Conservation (phyloP, 805 yeast genomes). For the Isabelozyma heimii region DNA sequence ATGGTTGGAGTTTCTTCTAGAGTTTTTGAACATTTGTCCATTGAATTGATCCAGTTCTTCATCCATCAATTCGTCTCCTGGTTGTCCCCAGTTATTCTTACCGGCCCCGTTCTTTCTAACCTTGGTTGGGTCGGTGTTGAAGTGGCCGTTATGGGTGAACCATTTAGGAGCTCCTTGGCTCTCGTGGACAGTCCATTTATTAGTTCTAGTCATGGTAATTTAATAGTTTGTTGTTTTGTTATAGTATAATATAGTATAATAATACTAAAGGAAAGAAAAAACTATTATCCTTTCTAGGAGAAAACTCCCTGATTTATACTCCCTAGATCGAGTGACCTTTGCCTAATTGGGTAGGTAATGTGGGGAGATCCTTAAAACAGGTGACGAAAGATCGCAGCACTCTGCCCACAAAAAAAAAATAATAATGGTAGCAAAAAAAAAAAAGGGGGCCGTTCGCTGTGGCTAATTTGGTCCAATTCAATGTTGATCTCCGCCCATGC, state of each 20-base stretch:
- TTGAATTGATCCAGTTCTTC: constrained; percentile 42
- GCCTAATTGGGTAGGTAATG: neutral
- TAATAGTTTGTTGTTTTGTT: neutral
- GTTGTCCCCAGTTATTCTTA: constrained; percentile 81
- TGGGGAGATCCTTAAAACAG: neutral
- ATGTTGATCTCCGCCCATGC: too few species aligned
- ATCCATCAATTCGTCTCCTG: constrained; percentile 72
- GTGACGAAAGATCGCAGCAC: neutral
- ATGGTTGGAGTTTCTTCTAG: constrained; percentile 42
- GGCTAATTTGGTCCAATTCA: too few species aligned
- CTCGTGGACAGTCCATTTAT: constrained; percentile 73
- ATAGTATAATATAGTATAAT: neutral
- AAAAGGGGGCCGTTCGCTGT: too few species aligned
- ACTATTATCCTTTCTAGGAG: neutral
- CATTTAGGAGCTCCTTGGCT: constrained; percentile 55
- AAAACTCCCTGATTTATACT: neutral
- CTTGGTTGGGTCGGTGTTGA: constrained; percentile 67
- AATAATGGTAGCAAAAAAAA: too few species aligned
- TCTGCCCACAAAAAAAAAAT: neutral
- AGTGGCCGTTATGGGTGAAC: constrained; percentile 76
- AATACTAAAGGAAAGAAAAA: neutral
- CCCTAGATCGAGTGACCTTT: neutral
- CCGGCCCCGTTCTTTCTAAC: constrained; percentile 87
- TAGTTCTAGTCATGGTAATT: constrained; percentile 66
- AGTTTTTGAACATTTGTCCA: constrained; percentile 13